Evolutionary conservation across 108 stramenopile species (phyloP).

Genomic region (Cylindrotheca closterium): DNA sequence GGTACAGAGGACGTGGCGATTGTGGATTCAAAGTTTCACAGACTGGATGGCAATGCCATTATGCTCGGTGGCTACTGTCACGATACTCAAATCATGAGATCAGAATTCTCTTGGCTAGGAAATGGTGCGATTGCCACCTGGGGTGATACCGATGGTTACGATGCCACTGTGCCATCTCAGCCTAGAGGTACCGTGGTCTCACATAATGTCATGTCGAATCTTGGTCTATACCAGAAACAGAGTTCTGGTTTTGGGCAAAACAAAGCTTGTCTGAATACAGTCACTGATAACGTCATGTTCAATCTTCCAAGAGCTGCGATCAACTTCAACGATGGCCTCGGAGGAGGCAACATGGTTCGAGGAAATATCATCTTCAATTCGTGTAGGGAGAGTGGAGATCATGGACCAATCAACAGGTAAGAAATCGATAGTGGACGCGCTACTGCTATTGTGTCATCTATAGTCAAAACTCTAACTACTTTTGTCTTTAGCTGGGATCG

Average conservation of each 20-base stretch:
- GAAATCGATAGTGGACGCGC: background rate
- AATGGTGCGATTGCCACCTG: conserved; percentile 14
- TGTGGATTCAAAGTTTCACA: conserved; percentile 1
- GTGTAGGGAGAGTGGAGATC: conserved; percentile 22
- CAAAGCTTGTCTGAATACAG: conserved; percentile 1
- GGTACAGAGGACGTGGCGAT: conserved; percentile 1
- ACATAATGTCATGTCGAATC: background rate
- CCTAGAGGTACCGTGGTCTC: conserved; percentile 13
- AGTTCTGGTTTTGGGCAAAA: conserved; percentile 8
- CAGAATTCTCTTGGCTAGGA: conserved; percentile 23
- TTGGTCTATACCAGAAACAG: conserved; percentile 36
- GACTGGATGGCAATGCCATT: conserved; percentile 26
- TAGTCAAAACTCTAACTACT: no score
- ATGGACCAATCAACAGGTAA: conserved; percentile 8
- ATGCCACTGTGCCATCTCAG: conserved; percentile 8
- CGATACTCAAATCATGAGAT: background rate
- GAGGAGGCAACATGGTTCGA: conserved; percentile 21
- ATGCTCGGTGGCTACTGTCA: conserved; percentile 7
- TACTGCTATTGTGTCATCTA: no score
- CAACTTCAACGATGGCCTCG: conserved; percentile 46
- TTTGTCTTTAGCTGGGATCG: conserved; percentile 47
- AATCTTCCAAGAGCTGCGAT: conserved; percentile 33
- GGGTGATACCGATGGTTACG: conserved; percentile 13
- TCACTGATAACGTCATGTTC: conserved; percentile 27
- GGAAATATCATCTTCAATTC: conserved; percentile 19